phyloP scores from a whole-genome alignment of 768 basidiomycete genomes.

The Termitomyces sp. region DNA sequence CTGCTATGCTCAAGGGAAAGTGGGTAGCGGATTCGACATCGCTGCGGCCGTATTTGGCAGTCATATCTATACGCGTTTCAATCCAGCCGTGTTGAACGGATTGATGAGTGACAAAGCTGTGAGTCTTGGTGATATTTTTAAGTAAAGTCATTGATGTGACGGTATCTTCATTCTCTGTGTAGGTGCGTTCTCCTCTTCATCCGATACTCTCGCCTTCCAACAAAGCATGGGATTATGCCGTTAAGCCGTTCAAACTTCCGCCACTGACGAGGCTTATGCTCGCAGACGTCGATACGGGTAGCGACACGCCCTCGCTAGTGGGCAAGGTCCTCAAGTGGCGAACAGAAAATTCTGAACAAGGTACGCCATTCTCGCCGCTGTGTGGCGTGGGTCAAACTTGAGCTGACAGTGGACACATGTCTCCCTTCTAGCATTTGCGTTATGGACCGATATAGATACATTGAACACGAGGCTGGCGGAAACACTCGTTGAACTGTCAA shows the following conservation, averaged over 20 bases:
- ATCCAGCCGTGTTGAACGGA: conserved; percentile 61
- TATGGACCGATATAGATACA: conserved; percentile 65
- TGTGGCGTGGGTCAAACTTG: conserved; percentile 6
- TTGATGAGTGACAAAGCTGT: conserved; percentile 60
- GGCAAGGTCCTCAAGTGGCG: conserved; percentile 91
- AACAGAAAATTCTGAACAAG: conserved; percentile 54
- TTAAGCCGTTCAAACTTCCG: conserved; percentile 77
- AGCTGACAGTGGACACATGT: conserved; percentile 7
- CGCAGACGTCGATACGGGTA: conserved; percentile 95
- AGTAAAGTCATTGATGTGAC: background rate
- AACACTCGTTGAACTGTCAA: conserved; percentile 48
- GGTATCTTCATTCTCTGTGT: background rate
- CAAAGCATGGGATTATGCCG: conserved; percentile 67
- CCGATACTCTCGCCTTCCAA: conserved; percentile 64
- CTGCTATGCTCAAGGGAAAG: conserved; percentile 95
- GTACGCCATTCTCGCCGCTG: conserved; percentile 28
- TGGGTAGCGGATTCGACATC: conserved; percentile 97
- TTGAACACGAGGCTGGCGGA: conserved; percentile 58
- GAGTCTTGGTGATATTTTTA: conserved; percentile 16
- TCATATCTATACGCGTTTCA: conserved; percentile 88
- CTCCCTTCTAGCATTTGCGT: conserved; percentile 44
- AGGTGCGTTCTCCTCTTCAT: conserved; percentile 31
- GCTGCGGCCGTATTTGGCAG: conserved; percentile 92
- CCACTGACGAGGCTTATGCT: conserved; percentile 81
- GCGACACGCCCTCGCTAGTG: conserved; percentile 92